Evolutionary conservation across 257 asterid genomes (phyloP), one percentile per base, ranked within the genome.

Genomic region (Solanum tarijense): DNA sequence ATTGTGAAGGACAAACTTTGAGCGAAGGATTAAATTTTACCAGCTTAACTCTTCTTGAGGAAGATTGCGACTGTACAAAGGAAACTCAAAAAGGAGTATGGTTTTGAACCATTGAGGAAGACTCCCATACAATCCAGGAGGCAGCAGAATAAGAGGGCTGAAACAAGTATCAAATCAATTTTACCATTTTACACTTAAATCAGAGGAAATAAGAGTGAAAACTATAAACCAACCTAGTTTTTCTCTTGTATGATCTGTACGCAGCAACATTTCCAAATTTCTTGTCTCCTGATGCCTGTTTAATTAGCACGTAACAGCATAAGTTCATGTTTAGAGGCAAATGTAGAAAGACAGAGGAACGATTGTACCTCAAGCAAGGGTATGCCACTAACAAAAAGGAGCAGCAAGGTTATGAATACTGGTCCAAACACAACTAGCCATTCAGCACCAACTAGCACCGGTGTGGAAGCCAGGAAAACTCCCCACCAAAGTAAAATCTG

Each of bases 401-500:
- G 98, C 90, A 97, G 69, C 23, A 94, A 55, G 2, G 98, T 95
- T 43, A 97, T 90, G 86, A 97, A 95, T 88, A 94, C 90, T 2
- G 99, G 99, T 86, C 98, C 99, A 41, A 94, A 84, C 90, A 95
- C 88, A 86, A 96, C 99, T 10, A 96, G 98, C 98, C 98, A 95
- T 88, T 97, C 98, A 36, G 93, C 93, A 13, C 93, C 95, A 87
- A 90, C 88, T 36, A 97, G 83, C 18, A 94, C 97, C 32, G 99
- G 99, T 35, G 98, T 93, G 52, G 99, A 94, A 89, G 98, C 98
- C 88, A 95, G 95, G 71, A 96, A 97, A 72, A 97, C 89, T 89
- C 99, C 99, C 99, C 99, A 96, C 98, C 99, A 97, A 55, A 97
- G 98, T 46, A 97, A 89, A 85, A 97, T 96, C 99, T 97, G 95